Conservation (phyloP, 1,284 basidiomycete genomes). For the Fomitopsis palustris region DNA sequence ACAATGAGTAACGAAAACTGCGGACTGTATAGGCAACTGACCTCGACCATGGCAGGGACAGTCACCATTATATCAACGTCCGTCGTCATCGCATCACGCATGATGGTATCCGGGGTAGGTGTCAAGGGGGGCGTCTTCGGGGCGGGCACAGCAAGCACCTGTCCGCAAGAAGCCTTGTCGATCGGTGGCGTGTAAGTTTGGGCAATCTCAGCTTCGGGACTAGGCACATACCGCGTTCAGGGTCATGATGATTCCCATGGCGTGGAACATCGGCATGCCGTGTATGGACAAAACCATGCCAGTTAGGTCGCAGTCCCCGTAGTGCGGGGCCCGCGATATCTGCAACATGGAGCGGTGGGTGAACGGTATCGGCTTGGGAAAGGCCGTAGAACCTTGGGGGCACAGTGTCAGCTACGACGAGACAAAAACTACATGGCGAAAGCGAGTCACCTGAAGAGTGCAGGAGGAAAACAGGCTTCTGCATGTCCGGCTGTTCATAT, state of each 20-base stretch:
- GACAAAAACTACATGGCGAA: no score
- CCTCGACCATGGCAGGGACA: slow-evolving; percentile 21
- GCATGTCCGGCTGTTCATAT: slow-evolving; percentile 1
- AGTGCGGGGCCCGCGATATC: background rate
- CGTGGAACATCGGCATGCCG: slow-evolving; percentile 19
- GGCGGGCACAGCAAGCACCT: slow-evolving; percentile 13
- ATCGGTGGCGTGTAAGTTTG: slow-evolving; percentile 6
- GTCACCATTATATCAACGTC: slow-evolving; percentile 16
- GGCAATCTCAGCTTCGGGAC: no score
- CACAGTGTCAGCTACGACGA: background rate
- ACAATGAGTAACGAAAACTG: background rate
- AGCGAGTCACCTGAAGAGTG: slow-evolving; percentile 30
- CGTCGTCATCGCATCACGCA: slow-evolving; percentile 10
- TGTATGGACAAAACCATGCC: slow-evolving; percentile 14
- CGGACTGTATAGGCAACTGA: background rate
- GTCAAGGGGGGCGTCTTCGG: slow-evolving; percentile 16
- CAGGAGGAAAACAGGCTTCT: slow-evolving; percentile 25
- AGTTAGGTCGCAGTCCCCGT: slow-evolving; percentile 15
- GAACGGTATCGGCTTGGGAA: slow-evolving; percentile 21
- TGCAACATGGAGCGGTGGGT: slow-evolving; percentile 10
- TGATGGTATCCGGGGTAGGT: slow-evolving; percentile 17
- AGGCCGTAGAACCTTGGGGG: slow-evolving; percentile 21
- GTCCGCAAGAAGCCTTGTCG: slow-evolving; percentile 5
- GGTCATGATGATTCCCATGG: slow-evolving; percentile 14
- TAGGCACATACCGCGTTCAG: slow-evolving; percentile 4